phyloP scores from a whole-genome alignment of 306 rosid species.

The Amphicarpaea edgeworthii region DNA sequence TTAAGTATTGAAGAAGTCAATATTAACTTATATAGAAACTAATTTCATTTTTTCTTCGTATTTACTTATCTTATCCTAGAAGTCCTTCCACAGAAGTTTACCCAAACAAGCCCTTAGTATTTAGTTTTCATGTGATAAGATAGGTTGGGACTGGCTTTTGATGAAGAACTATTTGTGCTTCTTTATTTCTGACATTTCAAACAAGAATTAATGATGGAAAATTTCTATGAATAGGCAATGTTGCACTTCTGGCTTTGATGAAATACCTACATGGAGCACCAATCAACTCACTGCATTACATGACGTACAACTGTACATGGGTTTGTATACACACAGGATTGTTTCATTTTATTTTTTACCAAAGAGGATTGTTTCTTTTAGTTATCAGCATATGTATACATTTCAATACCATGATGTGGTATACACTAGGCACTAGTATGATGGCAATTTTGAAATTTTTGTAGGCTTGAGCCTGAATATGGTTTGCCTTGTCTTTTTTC shows the following conservation, averaged over 20 bases:
- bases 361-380: neutral
- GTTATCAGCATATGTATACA: slow-evolving; percentile 30
- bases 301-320: slow-evolving; percentile 31
- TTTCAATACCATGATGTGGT: slow-evolving; percentile 43
- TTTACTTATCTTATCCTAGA: too few relatives aligned
- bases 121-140: slow-evolving; percentile 5
- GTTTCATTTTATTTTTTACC: too few relatives aligned
- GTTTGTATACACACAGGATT: too few relatives aligned
- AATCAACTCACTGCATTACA: slow-evolving; percentile 24
- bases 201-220: slow-evolving; percentile 11
- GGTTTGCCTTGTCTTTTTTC: slow-evolving; percentile 8
- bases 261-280: slow-evolving; percentile 41
- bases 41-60: too few relatives aligned
- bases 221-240: slow-evolving; percentile 83
- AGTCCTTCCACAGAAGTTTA: too few relatives aligned
- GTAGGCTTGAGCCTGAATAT: slow-evolving; percentile 33
- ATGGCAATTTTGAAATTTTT: slow-evolving; percentile 33
- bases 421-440: slow-evolving; percentile 38
- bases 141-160: slow-evolving; percentile 4
- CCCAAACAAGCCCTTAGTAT: too few relatives aligned
- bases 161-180: slow-evolving; percentile 1
- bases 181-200: neutral
- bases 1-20: too few relatives aligned
- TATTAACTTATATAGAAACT: too few relatives aligned
- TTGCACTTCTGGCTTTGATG: slow-evolving; percentile 81